Conservation (phyloP, 768 basidiomycete genomes). For the Macrolepiota dolichaula region DNA sequence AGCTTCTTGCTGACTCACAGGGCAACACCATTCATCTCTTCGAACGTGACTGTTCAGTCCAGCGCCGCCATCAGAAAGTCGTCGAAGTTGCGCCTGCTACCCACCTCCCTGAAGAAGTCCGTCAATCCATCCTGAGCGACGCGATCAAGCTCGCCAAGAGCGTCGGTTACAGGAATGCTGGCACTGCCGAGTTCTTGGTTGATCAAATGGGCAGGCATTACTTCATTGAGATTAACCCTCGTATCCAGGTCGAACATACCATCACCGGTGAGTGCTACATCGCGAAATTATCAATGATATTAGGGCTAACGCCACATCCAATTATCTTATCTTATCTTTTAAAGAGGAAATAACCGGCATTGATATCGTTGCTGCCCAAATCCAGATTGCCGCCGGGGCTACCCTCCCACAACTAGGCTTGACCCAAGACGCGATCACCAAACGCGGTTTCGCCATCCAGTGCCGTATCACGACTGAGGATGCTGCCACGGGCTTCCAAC, state of each 20-base stretch:
- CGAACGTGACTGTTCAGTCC: conserved; percentile 98
- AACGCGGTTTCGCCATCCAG: conserved; percentile 97
- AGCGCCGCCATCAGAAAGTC: conserved; percentile 97
- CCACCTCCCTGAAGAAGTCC: conserved; percentile 86
- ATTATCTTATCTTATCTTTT: conserved; percentile 10
- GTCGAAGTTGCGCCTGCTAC: conserved; percentile 98
- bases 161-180: conserved; percentile 94
- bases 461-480: conserved; percentile 99
- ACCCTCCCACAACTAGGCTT: conserved; percentile 93
- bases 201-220: conserved; percentile 96
- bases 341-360: conserved; percentile 99
- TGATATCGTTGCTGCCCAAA: conserved; percentile 98
- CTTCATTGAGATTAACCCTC: conserved; percentile 99
- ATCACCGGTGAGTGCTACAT: conserved; percentile 69
- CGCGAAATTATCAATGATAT: neutral
- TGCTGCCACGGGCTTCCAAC: conserved; percentile 88
- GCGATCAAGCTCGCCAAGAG: conserved; percentile 94
- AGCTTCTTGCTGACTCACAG: conserved; percentile 84
- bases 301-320: neutral
- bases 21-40: conserved; percentile 98
- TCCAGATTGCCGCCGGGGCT: conserved; percentile 99
- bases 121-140: conserved; percentile 83
- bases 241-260: conserved; percentile 99
- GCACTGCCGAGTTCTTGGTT: conserved; percentile 97
- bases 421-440: conserved; percentile 92